A percentile compares a stretch with the other conserved stretches of the same genome.
Evolutionary conservation across 148 eudicot genomes (phyloP).

Genomic region (Camellia granthamiana): DNA sequence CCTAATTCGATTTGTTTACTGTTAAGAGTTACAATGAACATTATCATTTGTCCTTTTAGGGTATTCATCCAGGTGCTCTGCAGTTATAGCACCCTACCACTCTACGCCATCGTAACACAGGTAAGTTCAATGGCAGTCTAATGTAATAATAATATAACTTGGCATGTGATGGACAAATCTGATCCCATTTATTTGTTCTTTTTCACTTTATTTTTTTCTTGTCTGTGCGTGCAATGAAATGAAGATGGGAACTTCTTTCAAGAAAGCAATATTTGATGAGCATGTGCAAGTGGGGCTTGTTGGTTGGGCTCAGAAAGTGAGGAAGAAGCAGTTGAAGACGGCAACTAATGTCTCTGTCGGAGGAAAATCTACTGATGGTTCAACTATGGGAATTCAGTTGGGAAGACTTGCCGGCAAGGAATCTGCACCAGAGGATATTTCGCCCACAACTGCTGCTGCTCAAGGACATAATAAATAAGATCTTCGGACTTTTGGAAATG

Average conservation of each 20-base stretch:
- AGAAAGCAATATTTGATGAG: constrained; percentile 81
- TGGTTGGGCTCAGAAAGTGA: constrained; percentile 75
- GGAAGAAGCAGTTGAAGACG: constrained; percentile 43
- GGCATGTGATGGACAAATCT: neutral
- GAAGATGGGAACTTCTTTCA: constrained; percentile 88
- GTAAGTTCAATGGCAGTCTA: constrained; percentile 28
- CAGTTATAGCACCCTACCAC: constrained; percentile 92
- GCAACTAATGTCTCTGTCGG: constrained; percentile 19
- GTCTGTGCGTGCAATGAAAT: neutral
- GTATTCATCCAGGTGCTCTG: constrained; percentile 74
- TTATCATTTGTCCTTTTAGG: constrained; percentile 31
- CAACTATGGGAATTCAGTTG: constrained; percentile 18
- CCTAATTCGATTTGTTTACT: neutral
- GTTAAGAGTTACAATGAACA: neutral
- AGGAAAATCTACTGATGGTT: constrained; percentile 19
- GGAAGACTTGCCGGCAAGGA: constrained; percentile 1
- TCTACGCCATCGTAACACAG: constrained; percentile 88
- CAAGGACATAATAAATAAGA: neutral
- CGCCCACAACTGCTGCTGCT: neutral
- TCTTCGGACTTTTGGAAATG: no score
- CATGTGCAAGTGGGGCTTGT: constrained; percentile 78
- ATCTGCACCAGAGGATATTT: constrained; percentile 13
- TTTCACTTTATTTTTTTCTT: neutral
- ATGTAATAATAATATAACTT: neutral
- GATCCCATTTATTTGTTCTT: neutral